Evolutionary conservation across 768 basidiomycete species (phyloP), one percentile per base, ranked within the genome.

Genomic region (Pisolithus orientalis): DNA sequence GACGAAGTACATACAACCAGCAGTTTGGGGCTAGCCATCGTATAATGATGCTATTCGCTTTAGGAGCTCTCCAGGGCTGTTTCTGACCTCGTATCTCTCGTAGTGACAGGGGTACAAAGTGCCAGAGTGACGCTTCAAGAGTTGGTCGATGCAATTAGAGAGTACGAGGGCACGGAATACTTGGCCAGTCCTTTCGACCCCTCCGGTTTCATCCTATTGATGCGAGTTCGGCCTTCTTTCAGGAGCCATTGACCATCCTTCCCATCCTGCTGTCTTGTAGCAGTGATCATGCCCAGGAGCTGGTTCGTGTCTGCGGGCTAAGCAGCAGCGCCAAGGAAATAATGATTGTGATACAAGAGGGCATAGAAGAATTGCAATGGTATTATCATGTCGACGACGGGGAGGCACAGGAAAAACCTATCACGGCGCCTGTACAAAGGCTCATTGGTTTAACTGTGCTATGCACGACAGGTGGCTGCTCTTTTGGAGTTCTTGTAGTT

Each of bases 161-260:
- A 40, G 44, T 57, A 62, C 10, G 38, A 59, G 0, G 55, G 56
- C 47, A 49, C 49, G 40, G 39, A 32, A 6, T 62, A 58, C 49
- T 52, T 68, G 13, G 66, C 64, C 9, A 57, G 55, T 42, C 34
- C 6, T 3, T 2, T 11, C 25, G 28, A 16, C 25, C 25, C 24
- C 45, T 25, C 7, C 8, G 2, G 9, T 25, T n/a, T 34, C 14
- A 39, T 14, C 34, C 34, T 13, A 34, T 34, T 34, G 13, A 7
- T 29, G 28, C 27, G 29, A 43, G 34, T 55, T 38, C 3, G 5
- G 34, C 13, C 13, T 28, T 31, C 9, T 13, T 39, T 6, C 29
- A 78, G 76, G 75, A 78, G 34, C 68, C 72, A 9, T 62, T 78
- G 31, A 60, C 63, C 3, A 38, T 75, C 24, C 58, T 78, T 27